A percentile compares a stretch with the other conserved stretches of the same genome.
Conservation (phyloP, 2,329 filamentous ascomycete genomes). For the Plectosphaerella plurivora region DNA sequence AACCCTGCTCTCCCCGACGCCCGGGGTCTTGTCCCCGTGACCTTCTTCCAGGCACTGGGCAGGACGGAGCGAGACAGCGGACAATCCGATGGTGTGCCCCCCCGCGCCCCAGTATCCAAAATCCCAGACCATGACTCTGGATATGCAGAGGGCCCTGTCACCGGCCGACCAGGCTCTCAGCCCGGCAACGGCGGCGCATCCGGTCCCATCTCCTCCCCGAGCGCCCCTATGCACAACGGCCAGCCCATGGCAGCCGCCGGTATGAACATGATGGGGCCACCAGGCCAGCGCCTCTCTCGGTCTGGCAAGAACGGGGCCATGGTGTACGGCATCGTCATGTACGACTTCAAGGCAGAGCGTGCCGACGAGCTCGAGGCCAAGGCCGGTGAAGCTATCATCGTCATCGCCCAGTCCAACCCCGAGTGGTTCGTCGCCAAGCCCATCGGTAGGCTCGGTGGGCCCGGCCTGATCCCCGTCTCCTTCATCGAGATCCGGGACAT, state of each 20-base stretch:
- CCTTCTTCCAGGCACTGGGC: conserved; percentile 87
- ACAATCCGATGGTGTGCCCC: conserved; percentile 56
- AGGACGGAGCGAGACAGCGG: conserved; percentile 89
- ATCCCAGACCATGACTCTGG: conserved; percentile 84
- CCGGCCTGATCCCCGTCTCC: conserved; percentile 90
- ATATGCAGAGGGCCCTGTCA: conserved; percentile 59
- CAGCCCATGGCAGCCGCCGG: background rate
- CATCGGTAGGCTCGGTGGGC: conserved; percentile 93
- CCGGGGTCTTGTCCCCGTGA: conserved; percentile 86
- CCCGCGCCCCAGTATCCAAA: conserved; percentile 42
- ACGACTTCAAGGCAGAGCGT: conserved; percentile 91
- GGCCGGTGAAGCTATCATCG: conserved; percentile 92
- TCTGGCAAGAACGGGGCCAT: conserved; percentile 65
- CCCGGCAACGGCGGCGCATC: conserved; percentile 4
- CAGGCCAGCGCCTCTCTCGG: conserved; percentile 45
- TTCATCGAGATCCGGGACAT: conserved; percentile 97
- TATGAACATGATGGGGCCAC: conserved; percentile 10
- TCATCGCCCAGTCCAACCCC: conserved; percentile 96
- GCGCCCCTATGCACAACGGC: conserved; percentile 13
- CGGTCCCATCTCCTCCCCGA: conserved; percentile 6
- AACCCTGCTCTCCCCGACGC: conserved; percentile 86
- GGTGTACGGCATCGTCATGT: conserved; percentile 96
- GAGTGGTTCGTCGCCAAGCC: conserved; percentile 99
- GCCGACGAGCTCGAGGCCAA: conserved; percentile 96
- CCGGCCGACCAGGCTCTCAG: conserved; percentile 16